phyloP scores from a whole-genome alignment of 2,329 filamentous ascomycete species.

The Blastomyces gilchristii region DNA sequence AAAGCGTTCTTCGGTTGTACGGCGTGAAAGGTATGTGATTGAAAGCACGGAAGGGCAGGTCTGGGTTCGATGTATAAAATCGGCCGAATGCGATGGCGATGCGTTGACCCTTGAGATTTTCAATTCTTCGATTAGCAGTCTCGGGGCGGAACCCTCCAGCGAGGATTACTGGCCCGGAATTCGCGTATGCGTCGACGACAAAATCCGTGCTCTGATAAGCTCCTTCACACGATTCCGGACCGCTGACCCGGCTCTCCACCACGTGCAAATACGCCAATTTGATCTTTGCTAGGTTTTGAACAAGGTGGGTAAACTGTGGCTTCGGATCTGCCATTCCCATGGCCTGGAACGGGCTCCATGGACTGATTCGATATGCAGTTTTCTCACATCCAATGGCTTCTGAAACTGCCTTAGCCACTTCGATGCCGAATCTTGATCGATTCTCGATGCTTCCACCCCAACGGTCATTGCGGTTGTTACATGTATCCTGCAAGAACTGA shows the following conservation, averaged over 20 bases:
- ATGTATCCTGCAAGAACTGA: slow-evolving; percentile 40
- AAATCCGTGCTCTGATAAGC: slow-evolving; percentile 15
- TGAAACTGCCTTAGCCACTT: slow-evolving; percentile 39
- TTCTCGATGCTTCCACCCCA: slow-evolving; percentile 45
- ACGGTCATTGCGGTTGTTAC: slow-evolving; percentile 40
- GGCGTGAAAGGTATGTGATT: slow-evolving; percentile 28
- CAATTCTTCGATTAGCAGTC: slow-evolving; percentile 29
- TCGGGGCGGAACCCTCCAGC: slow-evolving; percentile 39
- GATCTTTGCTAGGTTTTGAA: slow-evolving; percentile 41
- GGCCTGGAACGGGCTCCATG: slow-evolving; percentile 31
- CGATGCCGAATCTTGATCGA: slow-evolving; percentile 44
- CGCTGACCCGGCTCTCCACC: slow-evolving; percentile 46
- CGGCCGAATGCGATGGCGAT: slow-evolving; percentile 34
- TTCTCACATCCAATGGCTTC: slow-evolving; percentile 37
- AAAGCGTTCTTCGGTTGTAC: slow-evolving; percentile 36
- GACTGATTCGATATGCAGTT: slow-evolving; percentile 40
- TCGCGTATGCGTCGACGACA: slow-evolving; percentile 37
- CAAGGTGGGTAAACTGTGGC: slow-evolving; percentile 53
- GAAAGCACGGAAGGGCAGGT: slow-evolving; percentile 36
- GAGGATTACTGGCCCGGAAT: slow-evolving; percentile 40
- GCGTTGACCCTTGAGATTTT: slow-evolving; percentile 23
- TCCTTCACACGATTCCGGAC: slow-evolving; percentile 22
- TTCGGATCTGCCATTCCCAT: slow-evolving; percentile 53
- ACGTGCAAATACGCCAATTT: slow-evolving; percentile 53
- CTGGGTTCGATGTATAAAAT: slow-evolving; percentile 38